These are phyloP conservation scores for Chrysoporthe puriensis DNA, from an alignment of 2,329 filamentous ascomycete species.

Conservation along the genomic window DNA sequence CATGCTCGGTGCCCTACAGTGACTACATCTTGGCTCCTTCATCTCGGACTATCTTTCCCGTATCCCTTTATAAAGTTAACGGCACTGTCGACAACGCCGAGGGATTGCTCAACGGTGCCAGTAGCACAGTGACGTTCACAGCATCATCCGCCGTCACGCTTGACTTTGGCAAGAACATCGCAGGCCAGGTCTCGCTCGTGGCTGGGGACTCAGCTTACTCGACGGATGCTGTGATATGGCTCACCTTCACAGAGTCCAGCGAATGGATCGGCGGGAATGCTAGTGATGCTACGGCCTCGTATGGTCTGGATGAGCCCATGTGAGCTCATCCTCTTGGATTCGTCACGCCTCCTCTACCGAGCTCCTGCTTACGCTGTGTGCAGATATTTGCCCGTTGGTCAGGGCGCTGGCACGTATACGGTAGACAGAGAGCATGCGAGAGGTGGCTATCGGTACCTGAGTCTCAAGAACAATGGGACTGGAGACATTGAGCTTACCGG, in stretches of 20 bases:
- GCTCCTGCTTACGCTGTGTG: neutral
- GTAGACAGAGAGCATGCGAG: constrained; percentile 40
- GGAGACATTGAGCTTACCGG: constrained; percentile 38
- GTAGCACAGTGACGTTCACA: constrained; percentile 14
- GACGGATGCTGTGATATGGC: constrained; percentile 39
- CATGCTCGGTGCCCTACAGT: constrained; percentile 19
- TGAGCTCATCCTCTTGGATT: neutral
- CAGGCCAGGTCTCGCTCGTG: constrained; percentile 41
- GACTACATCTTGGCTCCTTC: constrained; percentile 33
- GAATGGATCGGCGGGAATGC: constrained; percentile 52
- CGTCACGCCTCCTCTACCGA: neutral
- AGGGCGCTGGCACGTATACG: constrained; percentile 20
- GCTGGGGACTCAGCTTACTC: constrained; percentile 33
- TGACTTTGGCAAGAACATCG: constrained; percentile 45
- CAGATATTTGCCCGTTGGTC: constrained; percentile 18
- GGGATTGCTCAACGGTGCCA: constrained; percentile 32
- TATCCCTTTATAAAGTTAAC: constrained; percentile 28
- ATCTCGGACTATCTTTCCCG: constrained; percentile 29
- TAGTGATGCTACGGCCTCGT: constrained; percentile 42
- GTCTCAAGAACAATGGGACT: constrained; percentile 35
- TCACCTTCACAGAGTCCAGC: constrained; percentile 44
- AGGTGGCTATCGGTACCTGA: constrained; percentile 46
- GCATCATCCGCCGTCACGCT: constrained; percentile 41
- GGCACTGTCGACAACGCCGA: constrained; percentile 30
- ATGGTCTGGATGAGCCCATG: constrained; percentile 23